A percentile compares a stretch with the other conserved stretches of the same genome.
Evolutionary conservation across 257 asterid species (phyloP).

Genomic region (Solanum pinnatisectum): DNA sequence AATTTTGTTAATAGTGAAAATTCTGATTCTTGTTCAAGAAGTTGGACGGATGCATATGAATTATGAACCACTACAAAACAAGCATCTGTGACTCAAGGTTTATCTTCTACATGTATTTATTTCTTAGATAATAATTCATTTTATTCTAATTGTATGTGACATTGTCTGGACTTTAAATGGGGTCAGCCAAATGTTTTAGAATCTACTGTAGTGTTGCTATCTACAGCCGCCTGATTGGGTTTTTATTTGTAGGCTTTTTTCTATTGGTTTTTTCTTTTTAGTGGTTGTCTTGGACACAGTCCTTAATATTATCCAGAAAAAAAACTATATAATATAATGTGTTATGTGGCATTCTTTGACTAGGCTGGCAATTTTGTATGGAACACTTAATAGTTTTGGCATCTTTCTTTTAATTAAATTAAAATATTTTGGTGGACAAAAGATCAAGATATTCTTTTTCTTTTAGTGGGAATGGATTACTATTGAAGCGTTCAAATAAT

Average conservation of each 20-base stretch:
- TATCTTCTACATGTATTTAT: neutral
- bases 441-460: neutral
- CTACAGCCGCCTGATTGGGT: slow-evolving; percentile 32
- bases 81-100: neutral
- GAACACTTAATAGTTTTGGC: neutral
- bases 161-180: slow-evolving; percentile 19
- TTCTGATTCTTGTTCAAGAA: neutral
- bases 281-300: neutral
- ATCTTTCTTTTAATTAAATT: neutral
- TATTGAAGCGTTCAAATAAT: neutral
- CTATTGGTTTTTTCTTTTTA: neutral
- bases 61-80: neutral
- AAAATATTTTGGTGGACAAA: neutral
- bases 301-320: neutral
- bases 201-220: slow-evolving; percentile 32
- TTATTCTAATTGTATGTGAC: neutral
- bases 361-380: slow-evolving; percentile 9
- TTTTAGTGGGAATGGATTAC: neutral
- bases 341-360: slow-evolving; percentile 9
- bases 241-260: neutral
- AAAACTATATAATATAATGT: neutral
- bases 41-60: neutral
- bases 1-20: neutral
- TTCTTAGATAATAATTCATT: neutral
- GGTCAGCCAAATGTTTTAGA: slow-evolving; percentile 3